A percentile compares a stretch with the other conserved stretches of the same genome.
Conservation (phyloP, 2,329 filamentous ascomycete genomes). For the Talaromyces islandicus region DNA sequence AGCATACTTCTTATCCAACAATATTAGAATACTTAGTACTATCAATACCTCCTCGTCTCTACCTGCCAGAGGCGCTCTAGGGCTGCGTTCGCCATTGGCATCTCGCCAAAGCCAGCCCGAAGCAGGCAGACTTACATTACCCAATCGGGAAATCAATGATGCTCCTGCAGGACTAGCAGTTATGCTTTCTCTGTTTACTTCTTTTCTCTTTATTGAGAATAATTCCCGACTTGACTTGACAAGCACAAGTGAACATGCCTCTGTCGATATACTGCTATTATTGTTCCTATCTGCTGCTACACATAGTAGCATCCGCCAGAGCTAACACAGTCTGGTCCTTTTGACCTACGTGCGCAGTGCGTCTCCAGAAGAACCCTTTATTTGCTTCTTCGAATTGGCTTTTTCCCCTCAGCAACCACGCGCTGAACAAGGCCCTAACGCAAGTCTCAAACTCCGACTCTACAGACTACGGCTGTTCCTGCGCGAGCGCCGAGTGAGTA, state of each 20-base stretch:
- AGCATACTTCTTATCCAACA: too few species aligned
- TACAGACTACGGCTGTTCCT: conserved; percentile 5
- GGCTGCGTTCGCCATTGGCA: not conserved
- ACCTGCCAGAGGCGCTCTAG: not conserved
- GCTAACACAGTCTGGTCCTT: not conserved
- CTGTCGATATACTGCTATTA: not conserved
- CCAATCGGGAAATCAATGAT: not conserved
- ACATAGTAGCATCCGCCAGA: not conserved
- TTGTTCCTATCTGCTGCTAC: not conserved
- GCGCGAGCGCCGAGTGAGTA: not conserved
- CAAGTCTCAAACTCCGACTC: not conserved
- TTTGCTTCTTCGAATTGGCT: not conserved
- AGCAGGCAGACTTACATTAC: not conserved
- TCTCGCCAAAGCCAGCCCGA: not conserved
- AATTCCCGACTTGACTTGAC: not conserved
- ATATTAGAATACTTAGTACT: not conserved
- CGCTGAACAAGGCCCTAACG: not conserved
- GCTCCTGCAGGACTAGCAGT: not conserved
- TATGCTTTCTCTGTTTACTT: not conserved
- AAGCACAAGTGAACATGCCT: not conserved
- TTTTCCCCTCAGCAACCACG: conserved; percentile 9
- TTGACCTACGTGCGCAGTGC: conserved; percentile 5
- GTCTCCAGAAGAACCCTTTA: not conserved
- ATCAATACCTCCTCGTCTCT: not conserved
- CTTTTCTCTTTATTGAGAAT: not conserved